Evolutionary conservation across 1,139 yeast genomes (phyloP), one percentile per base, ranked within the genome.

Genomic region (Nakaseomyces nivariensis): DNA sequence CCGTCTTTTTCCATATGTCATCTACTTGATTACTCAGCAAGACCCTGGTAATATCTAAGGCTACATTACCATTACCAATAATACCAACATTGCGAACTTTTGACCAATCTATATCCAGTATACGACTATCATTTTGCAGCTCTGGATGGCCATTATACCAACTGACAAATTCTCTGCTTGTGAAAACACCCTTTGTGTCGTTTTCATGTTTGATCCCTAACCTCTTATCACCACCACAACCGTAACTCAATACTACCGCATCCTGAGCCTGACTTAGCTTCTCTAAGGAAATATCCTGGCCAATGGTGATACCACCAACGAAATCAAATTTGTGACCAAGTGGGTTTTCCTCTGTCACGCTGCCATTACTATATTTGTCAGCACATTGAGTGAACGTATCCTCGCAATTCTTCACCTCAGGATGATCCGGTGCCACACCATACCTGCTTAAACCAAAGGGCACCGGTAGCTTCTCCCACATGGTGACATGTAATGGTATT

Each of bases 371-470:
- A 34, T 52, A 54, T 38, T 64, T 71, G 27, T 61, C 55, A 61
- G 84, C 84, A 31, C 85, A 76, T 52, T 81, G 80, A 5, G 75
- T 75, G 63, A 94, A 82, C 50, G 89, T 82, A 26, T 85, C 94
- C 64, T 88, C 89, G 61, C 94, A 85, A 54, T 81, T 82, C 65
- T 92, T 92, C 37, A 92, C 97, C 62, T 92, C 98, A 0, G 97
- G 96, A 66, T 92, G 98, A 68, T 92, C 99, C 1, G 99, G 99
- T 0, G 98, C 97, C n/a, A 92, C 97, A 1, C 99, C 99, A 63
- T 79, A 90, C 43, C 99, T 69, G 46, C 92, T 82, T 37, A 92
- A 72, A 0, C 99, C 99, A 68, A 77, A 92, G 0, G 98, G 98
- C 3, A 90, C 82, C 0, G 97, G 96, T 37, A 84, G 71, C 52